Conservation (phyloP, 495 filamentous ascomycete genomes). For the Sphaerosporella brunnea region DNA sequence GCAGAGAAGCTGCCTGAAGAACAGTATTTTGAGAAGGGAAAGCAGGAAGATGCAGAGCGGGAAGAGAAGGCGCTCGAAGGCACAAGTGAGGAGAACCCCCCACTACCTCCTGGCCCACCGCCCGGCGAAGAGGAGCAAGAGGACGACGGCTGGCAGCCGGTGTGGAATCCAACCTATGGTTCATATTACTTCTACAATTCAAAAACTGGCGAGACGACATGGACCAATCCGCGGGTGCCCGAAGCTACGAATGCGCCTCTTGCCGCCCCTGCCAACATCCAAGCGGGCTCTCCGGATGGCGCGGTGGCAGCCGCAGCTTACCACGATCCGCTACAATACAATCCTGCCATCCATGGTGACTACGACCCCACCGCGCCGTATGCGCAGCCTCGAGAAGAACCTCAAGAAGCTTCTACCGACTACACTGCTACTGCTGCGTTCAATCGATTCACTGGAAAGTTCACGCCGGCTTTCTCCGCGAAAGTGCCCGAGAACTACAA, state of each 20-base stretch:
- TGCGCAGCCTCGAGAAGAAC: conserved; percentile 36
- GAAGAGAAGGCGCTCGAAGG: no score
- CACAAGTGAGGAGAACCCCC: conserved; percentile 27
- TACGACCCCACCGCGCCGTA: conserved; percentile 92
- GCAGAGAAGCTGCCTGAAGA: background rate
- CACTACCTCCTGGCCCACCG: conserved; percentile 40
- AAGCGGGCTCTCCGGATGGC: conserved; percentile 16
- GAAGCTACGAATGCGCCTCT: conserved; percentile 21
- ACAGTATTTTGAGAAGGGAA: no score
- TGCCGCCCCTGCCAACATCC: conserved; percentile 10
- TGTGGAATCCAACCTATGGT: conserved; percentile 57
- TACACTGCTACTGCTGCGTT: conserved; percentile 60
- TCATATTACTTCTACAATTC: conserved; percentile 85
- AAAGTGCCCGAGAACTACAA: conserved; percentile 58
- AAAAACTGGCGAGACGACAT: conserved; percentile 56
- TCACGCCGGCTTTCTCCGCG: conserved; percentile 38
- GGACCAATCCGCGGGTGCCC: conserved; percentile 76
- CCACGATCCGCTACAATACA: conserved; percentile 37
- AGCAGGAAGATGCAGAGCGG: background rate
- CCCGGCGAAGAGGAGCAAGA: conserved; percentile 32
- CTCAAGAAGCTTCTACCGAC: conserved; percentile 24
- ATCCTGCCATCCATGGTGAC: conserved; percentile 85
- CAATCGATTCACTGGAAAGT: conserved; percentile 84
- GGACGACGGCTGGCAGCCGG: conserved; percentile 76
- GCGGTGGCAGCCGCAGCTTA: conserved; percentile 8